These are phyloP conservation scores for Annulohypoxylon stygium DNA, from an alignment of 495 filamentous ascomycete species.

Conservation along the genomic window DNA sequence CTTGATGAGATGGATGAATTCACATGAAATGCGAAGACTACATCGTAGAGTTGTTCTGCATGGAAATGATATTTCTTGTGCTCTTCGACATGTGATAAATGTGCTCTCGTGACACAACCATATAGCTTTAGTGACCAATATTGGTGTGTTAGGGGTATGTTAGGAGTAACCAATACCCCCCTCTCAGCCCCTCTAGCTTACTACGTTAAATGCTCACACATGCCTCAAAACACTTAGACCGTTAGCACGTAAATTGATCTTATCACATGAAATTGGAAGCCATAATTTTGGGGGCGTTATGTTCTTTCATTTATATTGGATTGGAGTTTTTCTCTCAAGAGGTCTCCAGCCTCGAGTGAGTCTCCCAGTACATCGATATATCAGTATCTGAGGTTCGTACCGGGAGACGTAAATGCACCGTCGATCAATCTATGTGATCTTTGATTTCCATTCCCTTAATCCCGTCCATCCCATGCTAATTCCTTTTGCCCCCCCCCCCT, in stretches of 20 bases:
- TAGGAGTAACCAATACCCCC: neutral
- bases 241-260: neutral
- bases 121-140: neutral
- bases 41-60: neutral
- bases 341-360: slow-evolving; percentile 43
- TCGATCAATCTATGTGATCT: slow-evolving; percentile 12
- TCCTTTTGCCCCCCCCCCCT: neutral
- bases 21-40: neutral
- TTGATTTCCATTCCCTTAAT: slow-evolving; percentile 13
- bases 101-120: neutral
- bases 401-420: slow-evolving; percentile 4
- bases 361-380: slow-evolving; percentile 19
- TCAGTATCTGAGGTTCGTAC: slow-evolving; percentile 1
- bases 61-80: neutral
- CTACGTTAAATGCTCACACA: neutral
- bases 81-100: neutral
- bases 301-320: slow-evolving; percentile 35
- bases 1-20: neutral
- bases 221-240: neutral
- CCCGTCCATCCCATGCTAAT: neutral
- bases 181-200: neutral
- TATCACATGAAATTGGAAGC: neutral
- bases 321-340: slow-evolving; percentile 46
- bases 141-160: neutral
- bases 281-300: slow-evolving; percentile 15